Conservation (phyloP, 306 rosid genomes). For the Begonia loranthoides region DNA sequence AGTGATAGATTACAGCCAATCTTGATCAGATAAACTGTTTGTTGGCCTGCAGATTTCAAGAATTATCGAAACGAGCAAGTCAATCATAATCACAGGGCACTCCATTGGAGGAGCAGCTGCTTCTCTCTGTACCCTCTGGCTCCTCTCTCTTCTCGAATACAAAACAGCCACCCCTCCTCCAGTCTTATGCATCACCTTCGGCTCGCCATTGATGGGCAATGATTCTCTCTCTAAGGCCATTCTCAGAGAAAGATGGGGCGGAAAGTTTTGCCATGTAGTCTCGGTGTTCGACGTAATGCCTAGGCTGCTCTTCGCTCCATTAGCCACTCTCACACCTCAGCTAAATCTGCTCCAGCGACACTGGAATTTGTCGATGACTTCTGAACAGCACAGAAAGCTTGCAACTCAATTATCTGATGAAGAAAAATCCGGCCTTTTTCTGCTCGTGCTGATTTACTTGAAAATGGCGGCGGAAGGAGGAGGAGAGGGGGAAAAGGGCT, state of each 20-base stretch:
- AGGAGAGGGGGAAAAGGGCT: slow-evolving; percentile 17
- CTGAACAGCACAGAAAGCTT: slow-evolving; percentile 22
- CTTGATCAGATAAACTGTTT: no score
- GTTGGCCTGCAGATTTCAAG: slow-evolving; percentile 30
- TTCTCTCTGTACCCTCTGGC: slow-evolving; percentile 65
- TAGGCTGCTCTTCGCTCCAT: slow-evolving; percentile 58
- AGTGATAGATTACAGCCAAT: no score
- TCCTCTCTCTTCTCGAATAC: slow-evolving; percentile 40
- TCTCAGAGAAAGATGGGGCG: slow-evolving; percentile 59
- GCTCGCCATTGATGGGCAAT: slow-evolving; percentile 74
- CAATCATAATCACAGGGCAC: slow-evolving; percentile 76
- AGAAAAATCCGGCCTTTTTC: slow-evolving; percentile 31
- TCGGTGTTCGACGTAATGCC: slow-evolving; percentile 81
- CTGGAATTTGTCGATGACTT: slow-evolving; percentile 53
- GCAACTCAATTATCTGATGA: slow-evolving; percentile 24
- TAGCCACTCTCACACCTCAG: slow-evolving; percentile 26
- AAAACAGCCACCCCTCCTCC: slow-evolving; percentile 15
- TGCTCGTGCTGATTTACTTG: slow-evolving; percentile 26
- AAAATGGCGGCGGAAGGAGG: slow-evolving; percentile 22
- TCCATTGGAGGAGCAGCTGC: slow-evolving; percentile 84
- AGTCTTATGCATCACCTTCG: slow-evolving; percentile 63
- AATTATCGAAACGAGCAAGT: slow-evolving; percentile 28
- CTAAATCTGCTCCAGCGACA: slow-evolving; percentile 35
- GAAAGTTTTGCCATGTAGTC: slow-evolving; percentile 64
- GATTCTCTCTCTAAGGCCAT: slow-evolving; percentile 47